Percentiles rank a stretch among this genome's conserved stretches.
Conservation (phyloP, 371 early-diverging fungal genomes). For the Rhizopus delemar region DNA sequence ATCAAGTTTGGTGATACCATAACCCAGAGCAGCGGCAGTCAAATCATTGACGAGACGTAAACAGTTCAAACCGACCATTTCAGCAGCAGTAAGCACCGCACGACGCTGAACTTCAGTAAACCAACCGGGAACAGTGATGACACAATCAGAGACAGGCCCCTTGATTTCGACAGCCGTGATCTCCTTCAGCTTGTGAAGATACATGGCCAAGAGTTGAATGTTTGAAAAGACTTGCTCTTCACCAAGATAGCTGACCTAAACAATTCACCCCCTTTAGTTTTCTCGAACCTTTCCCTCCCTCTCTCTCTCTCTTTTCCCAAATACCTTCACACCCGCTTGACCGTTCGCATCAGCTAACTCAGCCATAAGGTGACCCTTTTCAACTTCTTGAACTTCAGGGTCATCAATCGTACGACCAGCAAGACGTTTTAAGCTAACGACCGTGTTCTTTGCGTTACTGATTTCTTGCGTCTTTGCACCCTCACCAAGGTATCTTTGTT, state of each 20-base stretch:
- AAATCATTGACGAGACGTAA: conserved; percentile 92
- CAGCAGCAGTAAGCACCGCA: conserved; percentile 84
- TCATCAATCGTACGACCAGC: conserved; percentile 92
- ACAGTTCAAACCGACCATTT: conserved; percentile 90
- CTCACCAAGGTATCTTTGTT: conserved; percentile 96
- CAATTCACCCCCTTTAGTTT: too few species aligned
- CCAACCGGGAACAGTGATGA: conserved; percentile 94
- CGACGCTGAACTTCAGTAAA: conserved; percentile 94
- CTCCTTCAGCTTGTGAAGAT: conserved; percentile 88
- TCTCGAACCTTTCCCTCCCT: neutral
- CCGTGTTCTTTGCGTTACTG: conserved; percentile 95
- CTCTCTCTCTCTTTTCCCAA: neutral
- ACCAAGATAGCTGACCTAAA: conserved; percentile 76
- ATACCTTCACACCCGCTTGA: conserved; percentile 83
- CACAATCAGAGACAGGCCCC: conserved; percentile 87
- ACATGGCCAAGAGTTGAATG: conserved; percentile 93
- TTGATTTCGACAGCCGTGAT: conserved; percentile 84
- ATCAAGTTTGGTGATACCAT: conserved; percentile 97
- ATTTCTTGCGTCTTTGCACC: conserved; percentile 93
- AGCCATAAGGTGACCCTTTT: conserved; percentile 79
- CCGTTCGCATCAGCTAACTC: conserved; percentile 81
- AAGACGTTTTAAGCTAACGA: conserved; percentile 93
- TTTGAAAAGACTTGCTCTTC: conserved; percentile 78
- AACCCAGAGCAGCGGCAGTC: conserved; percentile 93
- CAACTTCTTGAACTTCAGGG: conserved; percentile 82